Evolutionary conservation across 2,329 filamentous ascomycete genomes (phyloP), one percentile per base, ranked within the genome.

Genomic region (Ploettnerulaceae sp.): DNA sequence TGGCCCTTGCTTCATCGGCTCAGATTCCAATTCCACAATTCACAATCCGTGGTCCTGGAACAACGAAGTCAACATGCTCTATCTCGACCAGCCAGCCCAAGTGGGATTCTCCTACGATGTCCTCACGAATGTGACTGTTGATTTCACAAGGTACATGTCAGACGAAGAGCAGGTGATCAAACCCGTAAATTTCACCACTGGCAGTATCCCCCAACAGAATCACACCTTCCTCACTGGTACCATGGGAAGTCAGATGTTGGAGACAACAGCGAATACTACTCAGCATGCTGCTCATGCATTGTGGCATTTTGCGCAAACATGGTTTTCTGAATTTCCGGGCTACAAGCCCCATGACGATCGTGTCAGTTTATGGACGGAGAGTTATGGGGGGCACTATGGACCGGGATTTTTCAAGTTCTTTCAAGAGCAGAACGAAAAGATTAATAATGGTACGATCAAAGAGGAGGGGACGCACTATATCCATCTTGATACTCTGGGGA

Each of bases 41-140:
- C 52, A 71, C 44, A 68, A 68, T 32, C 77, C 77, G 44, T 84
- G 79, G 72, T 76, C 77, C 7, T 85, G 79, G 78, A 79, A 82
- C 58, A 71, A 71, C 40, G 67, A 67, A 45, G 73, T 73, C 21
- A 79, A 79, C 48, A 64, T 79, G 60, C 56, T 72, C 11, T 71
- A 66, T 45, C 56, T 71, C 11, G 72, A 74, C 48, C 72, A 88
- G 72, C 82, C 81, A 8, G 77, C 81, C 47, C 80, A 86, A 61
- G 76, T 85, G 35, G 77, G 78, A 14, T 80, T 84, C 55, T 84
- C 80, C 1, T 81, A 77, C 59, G 84, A 86, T 5, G 35, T n/a
- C n/a, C n/a, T n/a, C n/a, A 21, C 11, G 55, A 60, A 43, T 49
- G 41, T 15, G 38, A 41, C 8, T 56, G 58, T 35, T 59, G 44